These are phyloP conservation scores for Rhodomyrtus tomentosa DNA, from an alignment of 345 rosid genomes.

Conservation along the genomic window DNA sequence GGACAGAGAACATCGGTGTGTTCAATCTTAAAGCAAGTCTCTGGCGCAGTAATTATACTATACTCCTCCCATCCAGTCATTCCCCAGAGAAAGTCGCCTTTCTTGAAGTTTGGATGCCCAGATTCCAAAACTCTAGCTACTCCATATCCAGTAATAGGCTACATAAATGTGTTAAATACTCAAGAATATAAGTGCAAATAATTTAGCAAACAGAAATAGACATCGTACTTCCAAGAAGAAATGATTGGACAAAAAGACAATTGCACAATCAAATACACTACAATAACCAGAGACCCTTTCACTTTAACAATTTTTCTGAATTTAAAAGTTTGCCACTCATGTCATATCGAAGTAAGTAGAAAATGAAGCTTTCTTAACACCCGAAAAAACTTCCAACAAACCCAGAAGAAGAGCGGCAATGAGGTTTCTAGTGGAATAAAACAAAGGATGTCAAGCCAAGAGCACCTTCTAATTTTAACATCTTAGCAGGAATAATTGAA, in stretches of 20 bases:
- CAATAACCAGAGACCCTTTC: neutral
- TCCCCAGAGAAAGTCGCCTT: conserved; percentile 56
- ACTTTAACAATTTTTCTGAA: neutral
- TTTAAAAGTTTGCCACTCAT: neutral
- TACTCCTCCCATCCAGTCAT: conserved; percentile 61
- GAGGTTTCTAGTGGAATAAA: too few relatives aligned
- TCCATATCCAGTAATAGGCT: conserved; percentile 49
- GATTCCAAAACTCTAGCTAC: conserved; percentile 51
- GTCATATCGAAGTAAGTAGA: neutral
- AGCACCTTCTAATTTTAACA: neutral
- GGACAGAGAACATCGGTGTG: conserved; percentile 38
- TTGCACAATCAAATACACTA: neutral
- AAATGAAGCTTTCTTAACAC: neutral
- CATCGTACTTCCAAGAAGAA: neutral
- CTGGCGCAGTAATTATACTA: conserved; percentile 21
- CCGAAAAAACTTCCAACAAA: neutral
- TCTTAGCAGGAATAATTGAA: neutral
- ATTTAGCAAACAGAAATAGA: neutral
- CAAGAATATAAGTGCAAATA: neutral
- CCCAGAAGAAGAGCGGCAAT: neutral
- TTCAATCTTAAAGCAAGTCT: conserved; percentile 28
- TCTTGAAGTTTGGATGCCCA: conserved; percentile 32
- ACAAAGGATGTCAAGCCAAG: too few relatives aligned
- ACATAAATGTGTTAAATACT: conserved; percentile 1
- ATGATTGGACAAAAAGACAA: neutral